A percentile compares a stretch with the other conserved stretches of the same genome.
Conservation (phyloP, 345 rosid species). For the Passiflora organensis region DNA sequence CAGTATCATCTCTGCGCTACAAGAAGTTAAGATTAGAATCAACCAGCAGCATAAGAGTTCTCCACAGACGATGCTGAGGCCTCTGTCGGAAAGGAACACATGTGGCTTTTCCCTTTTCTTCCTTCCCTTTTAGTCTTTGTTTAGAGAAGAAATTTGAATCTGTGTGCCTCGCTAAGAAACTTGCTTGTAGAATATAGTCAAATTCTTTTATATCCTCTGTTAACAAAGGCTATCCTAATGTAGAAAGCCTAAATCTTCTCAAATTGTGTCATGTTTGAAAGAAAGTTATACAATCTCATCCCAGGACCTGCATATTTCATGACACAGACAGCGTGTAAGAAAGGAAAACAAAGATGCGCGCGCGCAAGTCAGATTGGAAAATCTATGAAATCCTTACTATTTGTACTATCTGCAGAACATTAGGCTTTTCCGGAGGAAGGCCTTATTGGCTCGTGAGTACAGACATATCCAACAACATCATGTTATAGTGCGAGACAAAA, state of each 20-base stretch:
- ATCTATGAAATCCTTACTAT: too few species aligned
- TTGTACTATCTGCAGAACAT: too few species aligned
- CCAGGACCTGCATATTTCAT: too few species aligned
- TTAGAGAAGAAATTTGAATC: slow-evolving; percentile 10
- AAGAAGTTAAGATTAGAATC: slow-evolving; percentile 25
- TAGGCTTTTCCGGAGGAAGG: too few species aligned
- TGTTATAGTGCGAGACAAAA: too few species aligned
- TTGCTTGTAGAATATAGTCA: slow-evolving; percentile 19
- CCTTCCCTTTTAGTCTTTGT: background rate
- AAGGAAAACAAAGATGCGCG: too few species aligned
- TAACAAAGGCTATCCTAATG: slow-evolving; percentile 6
- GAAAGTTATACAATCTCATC: background rate
- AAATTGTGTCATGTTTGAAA: slow-evolving; percentile 14
- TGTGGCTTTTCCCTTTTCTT: slow-evolving; percentile 8
- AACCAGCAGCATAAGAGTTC: slow-evolving; percentile 10
- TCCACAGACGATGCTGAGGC: slow-evolving; percentile 21
- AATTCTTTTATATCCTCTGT: slow-evolving; percentile 33
- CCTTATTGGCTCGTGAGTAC: too few species aligned
- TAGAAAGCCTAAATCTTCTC: slow-evolving; percentile 12
- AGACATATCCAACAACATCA: too few species aligned
- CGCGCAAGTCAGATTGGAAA: too few species aligned
- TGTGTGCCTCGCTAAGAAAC: slow-evolving; percentile 21
- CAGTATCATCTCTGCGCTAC: slow-evolving; percentile 27
- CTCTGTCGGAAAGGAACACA: slow-evolving; percentile 16
- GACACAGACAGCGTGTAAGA: too few species aligned